phyloP scores from a whole-genome alignment of 2,329 filamentous ascomycete species.

The Ophiocordyceps polyrhachis-furcata region DNA sequence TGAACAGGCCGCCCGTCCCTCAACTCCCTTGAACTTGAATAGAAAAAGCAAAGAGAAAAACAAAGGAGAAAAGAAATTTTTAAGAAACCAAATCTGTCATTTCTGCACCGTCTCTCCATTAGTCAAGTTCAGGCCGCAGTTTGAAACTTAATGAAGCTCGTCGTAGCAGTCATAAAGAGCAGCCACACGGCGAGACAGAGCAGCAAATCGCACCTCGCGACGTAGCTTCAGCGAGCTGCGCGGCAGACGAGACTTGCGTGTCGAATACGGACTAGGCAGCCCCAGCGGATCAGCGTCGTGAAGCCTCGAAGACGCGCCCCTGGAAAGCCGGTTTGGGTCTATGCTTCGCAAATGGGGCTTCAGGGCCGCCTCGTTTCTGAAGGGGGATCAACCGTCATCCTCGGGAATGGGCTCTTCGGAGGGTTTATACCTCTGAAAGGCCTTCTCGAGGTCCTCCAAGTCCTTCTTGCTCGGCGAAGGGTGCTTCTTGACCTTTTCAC shows the following conservation, averaged over 20 bases:
- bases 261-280: background rate
- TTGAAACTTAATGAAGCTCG: background rate
- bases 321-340: slow-evolving; percentile 13
- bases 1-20: too few species aligned
- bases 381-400: slow-evolving; percentile 7
- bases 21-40: too few species aligned
- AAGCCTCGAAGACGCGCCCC: slow-evolving; percentile 1
- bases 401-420: slow-evolving; percentile 5
- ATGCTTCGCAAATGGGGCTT: slow-evolving; percentile 5
- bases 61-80: too few species aligned
- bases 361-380: slow-evolving; percentile 4
- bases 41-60: too few species aligned
- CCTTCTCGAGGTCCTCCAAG: slow-evolving; percentile 18
- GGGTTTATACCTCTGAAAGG: slow-evolving; percentile 14
- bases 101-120: too few species aligned
- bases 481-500: slow-evolving; percentile 20
- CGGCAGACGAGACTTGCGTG: background rate
- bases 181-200: background rate
- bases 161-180: background rate
- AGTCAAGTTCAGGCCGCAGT: too few species aligned
- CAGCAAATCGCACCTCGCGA: background rate
- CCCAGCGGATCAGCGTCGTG: background rate
- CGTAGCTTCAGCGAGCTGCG: background rate
- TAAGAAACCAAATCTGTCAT: too few species aligned
- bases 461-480: slow-evolving; percentile 24